Conservation (phyloP, 2,329 filamentous ascomycete genomes). For the Penicillium sp. region DNA sequence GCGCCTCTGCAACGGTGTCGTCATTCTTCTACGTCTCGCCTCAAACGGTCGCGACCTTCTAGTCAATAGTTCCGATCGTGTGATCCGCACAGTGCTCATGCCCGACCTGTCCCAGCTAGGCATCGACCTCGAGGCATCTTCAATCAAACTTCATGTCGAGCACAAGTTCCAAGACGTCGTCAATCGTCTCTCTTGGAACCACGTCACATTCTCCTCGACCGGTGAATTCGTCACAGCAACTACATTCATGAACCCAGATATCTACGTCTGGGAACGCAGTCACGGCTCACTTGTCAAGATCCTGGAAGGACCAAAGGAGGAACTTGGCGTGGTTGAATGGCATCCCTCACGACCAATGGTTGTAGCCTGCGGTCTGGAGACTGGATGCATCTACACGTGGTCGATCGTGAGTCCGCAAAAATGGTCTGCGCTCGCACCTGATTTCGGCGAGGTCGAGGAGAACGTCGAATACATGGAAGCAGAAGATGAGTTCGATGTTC, state of each 20-base stretch:
- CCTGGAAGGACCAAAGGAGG: slow-evolving; percentile 93
- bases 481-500: slow-evolving; percentile 98
- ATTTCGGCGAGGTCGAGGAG: slow-evolving; percentile 97
- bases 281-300: slow-evolving; percentile 95
- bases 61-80: slow-evolving; percentile 90
- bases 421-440: slow-evolving; percentile 94
- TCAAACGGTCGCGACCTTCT: slow-evolving; percentile 83
- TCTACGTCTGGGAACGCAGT: slow-evolving; percentile 96
- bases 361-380: slow-evolving; percentile 88
- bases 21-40: slow-evolving; percentile 84
- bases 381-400: slow-evolving; percentile 93
- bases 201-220: slow-evolving; percentile 90
- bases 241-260: slow-evolving; percentile 97
- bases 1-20: slow-evolving; percentile 81
- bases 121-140: slow-evolving; percentile 72
- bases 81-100: slow-evolving; percentile 88
- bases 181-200: slow-evolving; percentile 93
- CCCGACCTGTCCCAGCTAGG: slow-evolving; percentile 67
- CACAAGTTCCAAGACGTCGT: slow-evolving; percentile 99
- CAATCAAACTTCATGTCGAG: slow-evolving; percentile 85
- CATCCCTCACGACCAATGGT: slow-evolving; percentile 85
- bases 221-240: slow-evolving; percentile 96
- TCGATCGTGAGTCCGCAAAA: slow-evolving; percentile 92
- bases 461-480: slow-evolving; percentile 95
- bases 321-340: slow-evolving; percentile 96